Evolutionary conservation across 2,329 filamentous ascomycete species (phyloP), one percentile per base, ranked within the genome.

Genomic region (Neofusicoccum ribis): DNA sequence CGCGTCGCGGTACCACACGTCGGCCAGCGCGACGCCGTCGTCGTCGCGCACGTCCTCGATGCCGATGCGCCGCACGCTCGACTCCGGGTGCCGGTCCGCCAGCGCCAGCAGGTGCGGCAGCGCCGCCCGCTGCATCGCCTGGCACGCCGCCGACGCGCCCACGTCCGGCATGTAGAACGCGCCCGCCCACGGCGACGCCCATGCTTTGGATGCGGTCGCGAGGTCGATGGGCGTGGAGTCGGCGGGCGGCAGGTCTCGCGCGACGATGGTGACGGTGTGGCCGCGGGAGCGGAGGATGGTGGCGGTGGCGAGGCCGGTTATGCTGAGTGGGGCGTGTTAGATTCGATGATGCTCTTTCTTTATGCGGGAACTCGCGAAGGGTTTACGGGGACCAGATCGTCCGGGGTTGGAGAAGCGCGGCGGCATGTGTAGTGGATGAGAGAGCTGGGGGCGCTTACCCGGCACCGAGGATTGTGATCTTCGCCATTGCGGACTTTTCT

Each of bases 151-250:
- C 1, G 46, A 56, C 3, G 68, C 69, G 6, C 50, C 43, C 50
- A 67, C 59, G 36, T 72, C 68, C 5, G 72, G 70, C 7, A 76
- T 67, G 65, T 70, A 76, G 47, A 68, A 68, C 8, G 72, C 75
- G n/a, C 75, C 75, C 0, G 76, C 76, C 71, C 72, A 77, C 5
- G 73, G 75, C 59, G 73, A 76, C 0, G 73, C 71, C 73, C 74
- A 77, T n/a, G 69, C 68, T 0, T 68, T 63, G 15, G 64, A 69
- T 51, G 8, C 61, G 41, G 62, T 76, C 74, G 3, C 73, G 74
- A 12, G 74, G 73, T 36, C 47, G 15, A 62, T 50, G 59, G 56
- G 15, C 17, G 23, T 7, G 34, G 23, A 27, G 31, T 50, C n/a
- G 14, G 43, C 12, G 41, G 56, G 56, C n/a, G 61, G 61, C n/a